Conservation (phyloP, 768 basidiomycete species). For the Leccinum boreale region DNA sequence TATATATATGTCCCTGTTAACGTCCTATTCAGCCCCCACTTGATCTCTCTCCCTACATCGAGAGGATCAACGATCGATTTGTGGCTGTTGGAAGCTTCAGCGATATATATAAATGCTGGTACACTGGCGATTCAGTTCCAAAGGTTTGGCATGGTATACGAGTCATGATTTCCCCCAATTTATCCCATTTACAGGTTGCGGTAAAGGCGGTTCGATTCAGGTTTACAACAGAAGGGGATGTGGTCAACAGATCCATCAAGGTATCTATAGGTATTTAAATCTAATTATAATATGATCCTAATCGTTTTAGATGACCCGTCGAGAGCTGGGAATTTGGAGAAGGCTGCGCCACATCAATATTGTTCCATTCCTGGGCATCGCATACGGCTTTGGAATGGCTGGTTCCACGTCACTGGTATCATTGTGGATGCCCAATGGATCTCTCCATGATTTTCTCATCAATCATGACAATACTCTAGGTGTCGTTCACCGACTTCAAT, state of each 20-base stretch:
- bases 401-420: background rate
- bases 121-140: background rate
- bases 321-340: background rate
- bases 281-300: background rate
- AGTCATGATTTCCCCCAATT: background rate
- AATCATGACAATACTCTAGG: background rate
- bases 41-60: conserved; percentile 10
- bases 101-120: conserved; percentile 14
- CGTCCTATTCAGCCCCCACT: background rate
- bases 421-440: background rate
- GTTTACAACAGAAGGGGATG: background rate
- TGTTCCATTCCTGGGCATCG: background rate
- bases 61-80: background rate
- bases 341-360: background rate
- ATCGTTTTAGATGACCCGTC: background rate
- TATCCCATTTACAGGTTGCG: background rate
- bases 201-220: background rate
- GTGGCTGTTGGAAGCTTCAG: conserved; percentile 12
- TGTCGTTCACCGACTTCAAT: background rate
- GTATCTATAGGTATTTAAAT: background rate
- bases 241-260: background rate
- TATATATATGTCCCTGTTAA: background rate
- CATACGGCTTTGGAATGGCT: background rate
- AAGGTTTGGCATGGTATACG: background rate
- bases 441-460: background rate